phyloP scores from a whole-genome alignment of 2,329 filamentous ascomycete species.

The Drechslerella stenobrocha region DNA sequence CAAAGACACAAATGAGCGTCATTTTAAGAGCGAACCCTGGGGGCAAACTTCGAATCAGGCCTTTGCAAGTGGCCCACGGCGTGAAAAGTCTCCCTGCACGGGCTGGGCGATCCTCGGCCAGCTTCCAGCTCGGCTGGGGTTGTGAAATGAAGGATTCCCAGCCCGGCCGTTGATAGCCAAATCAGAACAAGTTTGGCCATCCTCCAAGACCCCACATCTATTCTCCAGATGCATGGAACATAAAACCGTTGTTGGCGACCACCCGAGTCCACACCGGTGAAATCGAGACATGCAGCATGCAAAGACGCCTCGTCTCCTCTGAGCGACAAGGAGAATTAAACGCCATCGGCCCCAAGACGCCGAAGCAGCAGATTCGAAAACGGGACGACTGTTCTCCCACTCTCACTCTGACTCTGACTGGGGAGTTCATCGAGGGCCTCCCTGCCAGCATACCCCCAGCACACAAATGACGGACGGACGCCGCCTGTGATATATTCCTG shows the following conservation, averaged over 20 bases:
- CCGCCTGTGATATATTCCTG: constrained; percentile 40
- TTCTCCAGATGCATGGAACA: constrained; percentile 11
- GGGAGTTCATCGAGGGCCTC: not conserved
- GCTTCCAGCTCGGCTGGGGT: not conserved
- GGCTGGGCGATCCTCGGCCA: not conserved
- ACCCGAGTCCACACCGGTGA: constrained; percentile 10
- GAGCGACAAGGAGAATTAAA: constrained; percentile 29
- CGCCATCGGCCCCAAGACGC: constrained; percentile 12
- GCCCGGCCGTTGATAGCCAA: constrained; percentile 3
- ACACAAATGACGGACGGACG: constrained; percentile 7
- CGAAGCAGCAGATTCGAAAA: not conserved
- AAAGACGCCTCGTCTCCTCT: constrained; percentile 19
- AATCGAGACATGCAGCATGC: constrained; percentile 1
- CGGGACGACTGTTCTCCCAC: constrained; percentile 20
- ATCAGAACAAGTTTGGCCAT: constrained; percentile 17
- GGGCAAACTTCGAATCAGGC: not conserved
- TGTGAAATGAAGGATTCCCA: constrained; percentile 13
- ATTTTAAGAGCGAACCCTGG: constrained; percentile 34
- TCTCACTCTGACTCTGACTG: constrained; percentile 15
- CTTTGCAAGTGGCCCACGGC: constrained; percentile 10
- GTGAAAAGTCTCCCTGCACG: not conserved
- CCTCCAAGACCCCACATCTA: constrained; percentile 3
- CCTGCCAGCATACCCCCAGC: not conserved
- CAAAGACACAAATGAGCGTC: constrained; percentile 29
- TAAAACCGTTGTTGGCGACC: constrained; percentile 32